Percentiles rank a stretch among this genome's conserved stretches.
phyloP scores from a whole-genome alignment of 2,329 filamentous ascomycete genomes.

The Gnomoniopsis smithogilvyi region DNA sequence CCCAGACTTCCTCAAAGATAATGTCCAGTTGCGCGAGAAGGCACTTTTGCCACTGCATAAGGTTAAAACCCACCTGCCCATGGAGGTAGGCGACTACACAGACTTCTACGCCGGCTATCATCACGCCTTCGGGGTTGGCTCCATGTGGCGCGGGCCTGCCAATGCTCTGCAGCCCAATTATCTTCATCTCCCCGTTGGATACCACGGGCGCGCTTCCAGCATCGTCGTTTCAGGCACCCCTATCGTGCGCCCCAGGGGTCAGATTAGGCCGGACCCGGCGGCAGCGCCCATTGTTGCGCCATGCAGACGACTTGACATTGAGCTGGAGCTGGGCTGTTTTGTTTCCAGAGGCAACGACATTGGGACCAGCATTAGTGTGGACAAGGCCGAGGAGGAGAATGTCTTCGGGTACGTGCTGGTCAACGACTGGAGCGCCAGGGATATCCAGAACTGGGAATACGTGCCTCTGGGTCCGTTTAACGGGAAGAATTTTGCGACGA shows the following conservation, averaged over 20 bases:
- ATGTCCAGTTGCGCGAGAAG: constrained; percentile 52
- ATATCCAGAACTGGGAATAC: constrained; percentile 84
- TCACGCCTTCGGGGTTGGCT: constrained; percentile 67
- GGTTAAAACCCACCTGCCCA: constrained; percentile 66
- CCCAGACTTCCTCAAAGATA: constrained; percentile 61
- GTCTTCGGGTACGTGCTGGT: constrained; percentile 79
- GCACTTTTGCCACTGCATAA: constrained; percentile 57
- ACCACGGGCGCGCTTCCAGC: constrained; percentile 75
- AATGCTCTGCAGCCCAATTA: constrained; percentile 81
- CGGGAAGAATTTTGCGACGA: constrained; percentile 78
- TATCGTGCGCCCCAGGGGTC: constrained; percentile 70
- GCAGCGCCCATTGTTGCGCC: constrained; percentile 59
- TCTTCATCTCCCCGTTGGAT: constrained; percentile 75
- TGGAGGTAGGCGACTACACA: constrained; percentile 79
- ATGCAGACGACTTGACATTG: constrained; percentile 69
- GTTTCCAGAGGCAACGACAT: constrained; percentile 63
- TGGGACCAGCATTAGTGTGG: constrained; percentile 61
- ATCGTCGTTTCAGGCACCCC: constrained; percentile 72
- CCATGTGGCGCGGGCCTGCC: constrained; percentile 67
- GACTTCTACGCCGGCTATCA: constrained; percentile 82
- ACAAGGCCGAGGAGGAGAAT: constrained; percentile 59
- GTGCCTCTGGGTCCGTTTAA: constrained; percentile 80
- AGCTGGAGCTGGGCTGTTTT: constrained; percentile 77
- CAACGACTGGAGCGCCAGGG: constrained; percentile 85
- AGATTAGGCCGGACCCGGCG: constrained; percentile 64